These are phyloP conservation scores for Acmispon strigosus DNA, from an alignment of 306 rosid species.

Conservation along the genomic window DNA sequence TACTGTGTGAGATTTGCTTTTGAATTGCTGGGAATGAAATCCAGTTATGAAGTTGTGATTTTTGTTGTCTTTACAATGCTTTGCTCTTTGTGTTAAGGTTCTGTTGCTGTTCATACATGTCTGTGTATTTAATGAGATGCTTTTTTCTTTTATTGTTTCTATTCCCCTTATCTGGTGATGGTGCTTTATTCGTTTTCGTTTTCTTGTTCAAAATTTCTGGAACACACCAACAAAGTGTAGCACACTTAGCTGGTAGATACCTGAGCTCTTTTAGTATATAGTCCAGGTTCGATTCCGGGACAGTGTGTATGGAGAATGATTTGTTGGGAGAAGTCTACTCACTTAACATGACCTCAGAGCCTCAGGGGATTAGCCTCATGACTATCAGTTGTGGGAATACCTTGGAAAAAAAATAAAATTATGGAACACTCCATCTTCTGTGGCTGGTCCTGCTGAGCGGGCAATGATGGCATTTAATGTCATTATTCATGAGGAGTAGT, in stretches of 20 bases:
- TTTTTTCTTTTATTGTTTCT: not conserved
- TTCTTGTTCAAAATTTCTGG: not conserved
- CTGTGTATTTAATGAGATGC: not conserved
- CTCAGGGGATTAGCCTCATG: too few relatives aligned
- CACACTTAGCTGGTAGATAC: too few relatives aligned
- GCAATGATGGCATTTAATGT: slow-evolving; percentile 7
- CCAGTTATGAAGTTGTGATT: not conserved
- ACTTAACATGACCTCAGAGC: too few relatives aligned
- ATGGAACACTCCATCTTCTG: not conserved
- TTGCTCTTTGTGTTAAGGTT: not conserved
- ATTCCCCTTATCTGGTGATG: not conserved
- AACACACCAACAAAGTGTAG: too few relatives aligned
- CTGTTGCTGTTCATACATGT: not conserved
- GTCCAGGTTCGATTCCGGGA: too few relatives aligned
- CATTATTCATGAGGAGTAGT: not conserved
- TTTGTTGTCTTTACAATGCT: not conserved
- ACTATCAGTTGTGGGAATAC: too few relatives aligned
- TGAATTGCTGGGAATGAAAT: not conserved
- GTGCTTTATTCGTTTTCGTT: not conserved
- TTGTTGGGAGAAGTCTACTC: too few relatives aligned
- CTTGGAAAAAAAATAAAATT: too few relatives aligned
- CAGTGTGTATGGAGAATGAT: too few relatives aligned
- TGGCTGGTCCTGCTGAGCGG: not conserved
- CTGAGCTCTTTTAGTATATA: too few relatives aligned
- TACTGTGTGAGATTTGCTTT: slow-evolving; percentile 4